Conservation (phyloP, 139 green algal genomes). For the Dunaliella primolecta region DNA sequence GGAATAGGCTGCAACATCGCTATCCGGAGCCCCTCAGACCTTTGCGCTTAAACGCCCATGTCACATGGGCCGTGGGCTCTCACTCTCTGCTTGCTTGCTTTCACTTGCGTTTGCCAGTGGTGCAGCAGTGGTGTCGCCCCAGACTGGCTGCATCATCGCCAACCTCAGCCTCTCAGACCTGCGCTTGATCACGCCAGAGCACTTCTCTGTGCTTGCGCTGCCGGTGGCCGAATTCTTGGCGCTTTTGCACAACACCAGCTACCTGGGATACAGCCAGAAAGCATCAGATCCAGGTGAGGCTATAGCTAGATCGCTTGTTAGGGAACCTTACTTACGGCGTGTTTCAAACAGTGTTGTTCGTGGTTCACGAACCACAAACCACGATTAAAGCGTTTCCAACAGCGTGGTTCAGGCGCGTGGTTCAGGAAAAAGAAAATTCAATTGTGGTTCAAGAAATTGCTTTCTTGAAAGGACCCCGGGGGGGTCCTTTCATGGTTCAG, state of each 20-base stretch:
- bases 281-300: conserved; percentile 7
- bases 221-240: conserved; percentile 81
- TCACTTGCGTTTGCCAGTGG: too few species aligned
- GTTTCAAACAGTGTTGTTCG: background rate
- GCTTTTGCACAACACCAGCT: conserved; percentile 65
- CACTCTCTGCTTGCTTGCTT: too few species aligned
- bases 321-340: background rate
- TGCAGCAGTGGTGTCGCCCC: conserved; percentile 56
- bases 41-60: too few species aligned
- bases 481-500: too few species aligned
- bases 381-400: too few species aligned
- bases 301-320: background rate
- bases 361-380: too few species aligned
- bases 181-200: conserved; percentile 60
- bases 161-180: conserved; percentile 78
- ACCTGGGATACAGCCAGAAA: conserved; percentile 55
- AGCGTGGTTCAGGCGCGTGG: too few species aligned
- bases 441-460: background rate
- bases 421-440: too few species aligned
- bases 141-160: conserved; percentile 58
- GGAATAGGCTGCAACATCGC: too few species aligned
- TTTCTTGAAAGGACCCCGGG: background rate
- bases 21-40: too few species aligned
- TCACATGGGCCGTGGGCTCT: too few species aligned
- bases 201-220: conserved; percentile 73